phyloP scores from a whole-genome alignment of 129 eudicot genomes.

The Apium graveolens region DNA sequence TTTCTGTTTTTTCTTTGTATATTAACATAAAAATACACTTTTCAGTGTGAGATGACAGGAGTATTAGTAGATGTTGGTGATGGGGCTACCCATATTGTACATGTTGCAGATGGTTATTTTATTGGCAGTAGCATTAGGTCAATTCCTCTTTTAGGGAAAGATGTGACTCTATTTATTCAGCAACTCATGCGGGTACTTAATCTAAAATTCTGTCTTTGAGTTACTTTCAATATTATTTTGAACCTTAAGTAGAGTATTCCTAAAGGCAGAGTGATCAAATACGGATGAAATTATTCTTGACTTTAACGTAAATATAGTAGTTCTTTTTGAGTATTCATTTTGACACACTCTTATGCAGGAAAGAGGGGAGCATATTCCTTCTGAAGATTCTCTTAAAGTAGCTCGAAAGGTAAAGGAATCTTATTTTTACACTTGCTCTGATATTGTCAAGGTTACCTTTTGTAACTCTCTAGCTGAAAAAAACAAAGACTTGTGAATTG shows the following conservation, averaged over 20 bases:
- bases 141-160: slow-evolving; percentile 68
- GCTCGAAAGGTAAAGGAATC: slow-evolving; percentile 93
- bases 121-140: slow-evolving; percentile 97
- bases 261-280: background rate
- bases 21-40: slow-evolving; percentile 20
- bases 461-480: background rate
- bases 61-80: slow-evolving; percentile 96
- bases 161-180: slow-evolving; percentile 80
- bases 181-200: slow-evolving; percentile 80
- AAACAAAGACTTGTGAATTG: slow-evolving; percentile 6
- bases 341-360: slow-evolving; percentile 46
- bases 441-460: slow-evolving; percentile 77
- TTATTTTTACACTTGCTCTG: slow-evolving; percentile 93
- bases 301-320: background rate
- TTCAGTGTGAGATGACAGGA: slow-evolving; percentile 99
- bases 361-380: slow-evolving; percentile 94
- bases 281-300: background rate
- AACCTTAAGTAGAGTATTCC: background rate
- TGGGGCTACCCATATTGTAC: slow-evolving; percentile 95
- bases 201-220: slow-evolving; percentile 4
- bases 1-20: background rate
- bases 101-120: slow-evolving; percentile 97
- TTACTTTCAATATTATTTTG: background rate
- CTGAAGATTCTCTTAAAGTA: slow-evolving; percentile 89
- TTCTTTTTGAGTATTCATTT: background rate